phyloP scores from a whole-genome alignment of 2,329 filamentous ascomycete genomes.

The Thermothelomyces thermophilus region DNA sequence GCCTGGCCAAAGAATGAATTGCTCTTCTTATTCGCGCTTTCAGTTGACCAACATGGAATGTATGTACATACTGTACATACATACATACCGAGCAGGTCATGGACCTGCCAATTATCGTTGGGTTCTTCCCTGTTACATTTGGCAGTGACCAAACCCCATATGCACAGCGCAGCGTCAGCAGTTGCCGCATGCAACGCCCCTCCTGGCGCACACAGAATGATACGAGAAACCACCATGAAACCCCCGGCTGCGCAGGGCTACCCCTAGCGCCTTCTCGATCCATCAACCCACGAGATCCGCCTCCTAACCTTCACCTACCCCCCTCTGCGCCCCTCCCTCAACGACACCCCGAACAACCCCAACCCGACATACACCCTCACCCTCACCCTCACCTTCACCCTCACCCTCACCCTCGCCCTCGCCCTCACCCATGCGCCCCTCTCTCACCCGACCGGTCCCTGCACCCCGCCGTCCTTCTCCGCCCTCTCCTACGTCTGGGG shows the following conservation, averaged over 20 bases:
- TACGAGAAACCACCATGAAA: background rate
- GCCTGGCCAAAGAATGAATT: no score
- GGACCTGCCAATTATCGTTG: no score
- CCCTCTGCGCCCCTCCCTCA: background rate
- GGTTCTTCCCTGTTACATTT: no score
- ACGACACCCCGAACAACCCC: background rate
- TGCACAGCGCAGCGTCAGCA: no score
- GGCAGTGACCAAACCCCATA: no score
- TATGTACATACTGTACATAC: no score
- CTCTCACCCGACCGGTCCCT: background rate
- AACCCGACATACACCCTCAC: background rate
- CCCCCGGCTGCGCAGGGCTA: background rate
- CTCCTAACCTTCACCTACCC: slow-evolving; percentile 8
- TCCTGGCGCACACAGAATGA: no score
- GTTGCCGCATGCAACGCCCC: no score
- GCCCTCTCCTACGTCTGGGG: slow-evolving; percentile 16
- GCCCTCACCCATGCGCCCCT: background rate
- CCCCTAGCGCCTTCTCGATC: slow-evolving; percentile 7
- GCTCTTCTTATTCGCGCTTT: no score
- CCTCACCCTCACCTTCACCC: background rate
- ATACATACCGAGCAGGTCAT: no score
- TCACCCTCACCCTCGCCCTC: background rate
- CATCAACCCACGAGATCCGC: slow-evolving; percentile 6
- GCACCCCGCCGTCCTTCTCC: background rate
- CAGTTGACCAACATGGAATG: no score